Evolutionary conservation across 768 basidiomycete genomes (phyloP), one percentile per base, ranked within the genome.

Genomic region (Rhodosporidiobolus sp.): DNA sequence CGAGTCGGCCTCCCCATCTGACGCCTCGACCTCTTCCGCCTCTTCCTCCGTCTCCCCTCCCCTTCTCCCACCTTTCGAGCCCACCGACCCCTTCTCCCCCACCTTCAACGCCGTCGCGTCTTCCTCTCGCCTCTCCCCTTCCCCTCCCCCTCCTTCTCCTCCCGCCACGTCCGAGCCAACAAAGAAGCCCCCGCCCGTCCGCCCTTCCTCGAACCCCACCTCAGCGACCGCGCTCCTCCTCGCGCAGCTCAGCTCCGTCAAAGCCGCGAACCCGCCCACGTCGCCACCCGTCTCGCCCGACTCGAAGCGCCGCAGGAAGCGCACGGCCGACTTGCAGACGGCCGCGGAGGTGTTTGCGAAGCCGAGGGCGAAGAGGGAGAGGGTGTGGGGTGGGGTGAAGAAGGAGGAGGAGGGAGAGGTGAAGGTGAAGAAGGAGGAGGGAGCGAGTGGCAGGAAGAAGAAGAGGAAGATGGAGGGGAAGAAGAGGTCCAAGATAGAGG

Each of bases 191-290:
- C 17, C 17, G 11, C 56, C 56, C 56, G 24, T 7, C 8, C 20
- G 53, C 14, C 28, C 26, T n/a, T 16, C 64, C 22, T 2, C 24
- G 30, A 7, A 48, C 9, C 46, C 64, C 14, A 48, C 45, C 20
- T 35, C 55, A 19, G 65, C 65, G 19, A 66, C 65, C 20, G 11
- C 55, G 19, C 65, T 58, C 46, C 65, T 66, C 32, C 65, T 66
- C 56, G 55, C 45, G 9, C 65, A 66, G 48, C 26, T 66, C 46
- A 22, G 14, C 7, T 22, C 45, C 12, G 19, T 30, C 20, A 32
- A 48, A 48, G 45, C 32, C 45, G n/a, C 24, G 9, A 43, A 28
- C 7, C 46, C 56, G 30, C 52, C 63, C 11, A 3, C 49, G 8
- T 8, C 16, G 30, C 6, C 32, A 17, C 20, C 32, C 56, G 20